Evolutionary conservation across 139 green algal genomes (phyloP), one percentile per base, ranked within the genome.

Genomic region (Asterochloris sp.): DNA sequence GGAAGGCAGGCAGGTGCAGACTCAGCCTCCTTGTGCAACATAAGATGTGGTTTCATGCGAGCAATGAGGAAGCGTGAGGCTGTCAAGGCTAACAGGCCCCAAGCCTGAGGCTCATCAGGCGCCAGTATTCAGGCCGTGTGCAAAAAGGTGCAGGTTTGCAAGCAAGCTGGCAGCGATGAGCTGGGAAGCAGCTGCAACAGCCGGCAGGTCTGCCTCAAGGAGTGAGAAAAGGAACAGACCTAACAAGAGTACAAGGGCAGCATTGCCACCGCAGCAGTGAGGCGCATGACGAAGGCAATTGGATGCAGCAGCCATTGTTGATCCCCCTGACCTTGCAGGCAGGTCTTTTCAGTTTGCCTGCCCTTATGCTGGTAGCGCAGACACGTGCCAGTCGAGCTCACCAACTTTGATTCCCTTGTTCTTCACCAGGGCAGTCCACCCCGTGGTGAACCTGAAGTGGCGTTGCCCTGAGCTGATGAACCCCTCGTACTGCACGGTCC

Each of bases 391-490:
- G 66, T 8, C 11, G 23, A 8, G 1, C 81, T 73, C 62, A 85
- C 87, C 87, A 21, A 91, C 83, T 66, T 73, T 27, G 19, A 89
- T 76, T 17, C 23, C 21, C 61, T 89, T 84, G 21, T 78, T 69
- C 28, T 85, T 78, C n/a, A 87, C 82, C n/a, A 88, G 83, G 64
- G 85, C 82, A 28, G 83, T 80, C 87, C 87, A 91, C 47, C 87
- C 87, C 11, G 83, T 80, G 13, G 85, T 89, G 54, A 91, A 87
- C 17, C 87, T 79, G 78, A 86, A 81, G 68, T 91, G 87, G 29
- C 87, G 85, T 81, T 91, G 87, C 26, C 66, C 75, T 21, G 80
- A 79, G 24, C 83, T 89, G 47, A 86, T 78, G 29, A 89, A 88
- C 29, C 87, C 87, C 75, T 91, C 87, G 73, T 91, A 91, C 83